A percentile compares a stretch with the other conserved stretches of the same genome.
phyloP scores from a whole-genome alignment of 169 alveolate species.

The Plasmodium blacklocki region DNA sequence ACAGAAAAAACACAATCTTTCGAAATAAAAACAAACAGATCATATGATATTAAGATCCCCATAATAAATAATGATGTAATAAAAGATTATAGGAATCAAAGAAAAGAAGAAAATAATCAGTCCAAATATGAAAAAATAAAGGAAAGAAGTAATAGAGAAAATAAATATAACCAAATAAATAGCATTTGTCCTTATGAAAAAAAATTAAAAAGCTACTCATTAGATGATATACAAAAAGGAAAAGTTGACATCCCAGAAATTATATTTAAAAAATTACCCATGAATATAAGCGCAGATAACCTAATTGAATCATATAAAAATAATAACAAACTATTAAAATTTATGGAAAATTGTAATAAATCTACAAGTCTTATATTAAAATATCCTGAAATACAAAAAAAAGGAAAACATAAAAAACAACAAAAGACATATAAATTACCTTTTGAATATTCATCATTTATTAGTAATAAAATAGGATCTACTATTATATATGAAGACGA shows the following conservation, averaged over 20 bases:
- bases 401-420: not conserved
- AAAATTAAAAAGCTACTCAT: constrained; percentile 56
- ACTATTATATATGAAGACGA: constrained; percentile 70
- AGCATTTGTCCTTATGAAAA: not conserved
- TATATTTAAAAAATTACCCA: constrained; percentile 56
- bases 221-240: constrained; percentile 58
- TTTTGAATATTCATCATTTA: constrained; percentile 21
- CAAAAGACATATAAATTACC: constrained; percentile 26
- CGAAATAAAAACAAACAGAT: no score
- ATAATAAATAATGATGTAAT: no score
- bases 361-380: constrained; percentile 58
- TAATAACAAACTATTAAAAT: constrained; percentile 62
- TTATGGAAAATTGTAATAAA: constrained; percentile 71
- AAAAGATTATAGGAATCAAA: no score
- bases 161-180: constrained; percentile 8
- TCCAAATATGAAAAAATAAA: not conserved
- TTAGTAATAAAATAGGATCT: constrained; percentile 49
- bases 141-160: constrained; percentile 14
- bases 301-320: constrained; percentile 56
- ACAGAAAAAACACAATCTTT: no score
- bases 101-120: no score
- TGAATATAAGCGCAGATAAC: constrained; percentile 28
- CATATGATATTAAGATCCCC: no score
- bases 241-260: constrained; percentile 45
- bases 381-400: constrained; percentile 54